Conservation (phyloP, 2,329 filamentous ascomycete species). For the Fusarium illudens region DNA sequence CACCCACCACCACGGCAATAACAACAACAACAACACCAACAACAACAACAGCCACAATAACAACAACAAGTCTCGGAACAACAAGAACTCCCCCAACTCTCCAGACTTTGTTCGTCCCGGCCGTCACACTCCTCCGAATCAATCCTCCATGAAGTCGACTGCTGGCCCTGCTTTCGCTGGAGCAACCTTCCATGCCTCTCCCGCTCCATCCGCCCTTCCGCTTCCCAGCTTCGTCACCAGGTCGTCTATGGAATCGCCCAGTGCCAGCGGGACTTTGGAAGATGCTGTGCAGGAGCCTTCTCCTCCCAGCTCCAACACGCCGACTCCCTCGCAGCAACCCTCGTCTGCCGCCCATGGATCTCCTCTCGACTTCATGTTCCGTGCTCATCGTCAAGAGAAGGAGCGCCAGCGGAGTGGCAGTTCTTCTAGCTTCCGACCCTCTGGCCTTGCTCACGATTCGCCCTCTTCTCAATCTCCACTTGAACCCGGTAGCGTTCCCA, state of each 20-base stretch:
- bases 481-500: conserved; percentile 35
- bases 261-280: conserved; percentile 48
- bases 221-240: conserved; percentile 88
- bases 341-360: conserved; percentile 64
- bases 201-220: conserved; percentile 87
- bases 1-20: conserved; percentile 17
- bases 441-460: conserved; percentile 57
- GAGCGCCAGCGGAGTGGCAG: conserved; percentile 66
- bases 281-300: conserved; percentile 38
- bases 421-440: conserved; percentile 54
- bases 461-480: conserved; percentile 56
- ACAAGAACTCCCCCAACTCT: conserved; percentile 49
- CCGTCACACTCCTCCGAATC: conserved; percentile 54
- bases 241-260: conserved; percentile 72
- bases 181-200: conserved; percentile 93
- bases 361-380: conserved; percentile 90
- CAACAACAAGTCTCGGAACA: conserved; percentile 45
- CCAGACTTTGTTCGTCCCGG: conserved; percentile 53
- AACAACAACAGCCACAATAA: conserved; percentile 34
- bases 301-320: conserved; percentile 62
- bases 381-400: conserved; percentile 82
- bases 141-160: conserved; percentile 56
- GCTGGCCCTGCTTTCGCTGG: conserved; percentile 79
- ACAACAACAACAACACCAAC: conserved; percentile 31
- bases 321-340: conserved; percentile 54